Evolutionary conservation across 2,329 filamentous ascomycete species (phyloP).

Genomic region (Atkinsonella hypoxylon): DNA sequence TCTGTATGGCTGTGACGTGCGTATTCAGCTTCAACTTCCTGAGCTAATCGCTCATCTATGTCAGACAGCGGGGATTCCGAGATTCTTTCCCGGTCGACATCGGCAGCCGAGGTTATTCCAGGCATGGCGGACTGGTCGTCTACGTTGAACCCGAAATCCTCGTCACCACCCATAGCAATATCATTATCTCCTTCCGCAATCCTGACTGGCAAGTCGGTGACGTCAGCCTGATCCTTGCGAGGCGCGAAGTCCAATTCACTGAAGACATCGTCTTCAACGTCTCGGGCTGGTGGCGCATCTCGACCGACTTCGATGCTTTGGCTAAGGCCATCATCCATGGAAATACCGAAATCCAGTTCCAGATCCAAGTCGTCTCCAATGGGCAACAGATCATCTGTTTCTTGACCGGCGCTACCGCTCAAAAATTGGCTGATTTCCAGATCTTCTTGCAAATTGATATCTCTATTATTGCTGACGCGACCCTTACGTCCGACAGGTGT

Average conservation of each 20-base stretch:
- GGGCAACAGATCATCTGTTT: slow-evolving; percentile 44
- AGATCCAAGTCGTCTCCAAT: slow-evolving; percentile 59
- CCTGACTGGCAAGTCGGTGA: slow-evolving; percentile 44
- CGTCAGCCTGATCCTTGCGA: slow-evolving; percentile 41
- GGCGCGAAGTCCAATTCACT: slow-evolving; percentile 49
- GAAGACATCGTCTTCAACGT: slow-evolving; percentile 58
- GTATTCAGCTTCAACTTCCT: slow-evolving; percentile 47
- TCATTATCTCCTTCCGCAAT: slow-evolving; percentile 55
- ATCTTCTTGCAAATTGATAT: slow-evolving; percentile 59
- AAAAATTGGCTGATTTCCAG: slow-evolving; percentile 71
- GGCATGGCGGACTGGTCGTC: slow-evolving; percentile 47
- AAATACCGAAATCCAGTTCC: slow-evolving; percentile 63
- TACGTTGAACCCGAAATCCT: slow-evolving; percentile 54
- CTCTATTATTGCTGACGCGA: slow-evolving; percentile 46
- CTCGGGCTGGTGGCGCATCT: slow-evolving; percentile 60
- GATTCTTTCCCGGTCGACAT: slow-evolving; percentile 45
- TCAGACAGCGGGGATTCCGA: slow-evolving; percentile 61
- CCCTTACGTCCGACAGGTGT: slow-evolving; percentile 43
- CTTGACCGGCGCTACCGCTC: slow-evolving; percentile 49
- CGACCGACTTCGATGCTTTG: slow-evolving; percentile 79
- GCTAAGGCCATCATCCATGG: slow-evolving; percentile 54
- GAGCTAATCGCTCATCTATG: slow-evolving; percentile 50
- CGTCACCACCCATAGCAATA: slow-evolving; percentile 44
- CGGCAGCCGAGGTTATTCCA: slow-evolving; percentile 31
- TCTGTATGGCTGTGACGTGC: slow-evolving; percentile 41